phyloP scores from a whole-genome alignment of 2,329 filamentous ascomycete genomes.

The Colletotrichum spaethianum region DNA sequence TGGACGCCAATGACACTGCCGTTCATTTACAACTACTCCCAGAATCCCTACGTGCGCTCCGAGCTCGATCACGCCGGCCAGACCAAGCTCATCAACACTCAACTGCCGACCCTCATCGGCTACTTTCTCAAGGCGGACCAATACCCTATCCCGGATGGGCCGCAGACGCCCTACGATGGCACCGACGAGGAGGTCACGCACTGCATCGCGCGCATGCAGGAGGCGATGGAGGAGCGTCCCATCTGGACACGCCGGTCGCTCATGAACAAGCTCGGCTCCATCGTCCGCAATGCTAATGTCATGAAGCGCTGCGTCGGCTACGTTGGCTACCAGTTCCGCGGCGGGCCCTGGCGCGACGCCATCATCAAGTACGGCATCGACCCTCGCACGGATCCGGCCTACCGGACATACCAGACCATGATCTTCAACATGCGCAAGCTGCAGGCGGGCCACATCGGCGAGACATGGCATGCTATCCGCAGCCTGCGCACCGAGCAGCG shows the following conservation, averaged over 20 bases:
- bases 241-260: slow-evolving; percentile 90
- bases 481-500: slow-evolving; percentile 52
- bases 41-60: slow-evolving; percentile 83
- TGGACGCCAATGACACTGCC: slow-evolving; percentile 82
- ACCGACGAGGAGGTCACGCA: slow-evolving; percentile 73
- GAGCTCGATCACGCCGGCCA: slow-evolving; percentile 70
- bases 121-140: slow-evolving; percentile 73
- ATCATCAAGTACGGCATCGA: slow-evolving; percentile 90
- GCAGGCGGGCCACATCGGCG: slow-evolving; percentile 60
- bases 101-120: slow-evolving; percentile 70
- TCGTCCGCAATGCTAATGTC: slow-evolving; percentile 66
- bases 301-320: slow-evolving; percentile 86
- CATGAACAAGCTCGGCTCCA: slow-evolving; percentile 76
- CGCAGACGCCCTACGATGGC: slow-evolving; percentile 71
- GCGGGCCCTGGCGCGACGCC: slow-evolving; percentile 91
- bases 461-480: slow-evolving; percentile 65
- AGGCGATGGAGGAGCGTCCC: slow-evolving; percentile 80
- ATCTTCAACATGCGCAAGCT: slow-evolving; percentile 82
- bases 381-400: slow-evolving; percentile 82
- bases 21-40: slow-evolving; percentile 86
- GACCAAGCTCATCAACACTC: slow-evolving; percentile 69
- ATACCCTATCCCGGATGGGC: slow-evolving; percentile 73
- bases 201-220: slow-evolving; percentile 74
- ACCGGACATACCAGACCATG: slow-evolving; percentile 88
- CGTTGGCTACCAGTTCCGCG: slow-evolving; percentile 91